Conservation (phyloP, 163 green algal species). For the Chlamydomonas reinhardtii region DNA sequence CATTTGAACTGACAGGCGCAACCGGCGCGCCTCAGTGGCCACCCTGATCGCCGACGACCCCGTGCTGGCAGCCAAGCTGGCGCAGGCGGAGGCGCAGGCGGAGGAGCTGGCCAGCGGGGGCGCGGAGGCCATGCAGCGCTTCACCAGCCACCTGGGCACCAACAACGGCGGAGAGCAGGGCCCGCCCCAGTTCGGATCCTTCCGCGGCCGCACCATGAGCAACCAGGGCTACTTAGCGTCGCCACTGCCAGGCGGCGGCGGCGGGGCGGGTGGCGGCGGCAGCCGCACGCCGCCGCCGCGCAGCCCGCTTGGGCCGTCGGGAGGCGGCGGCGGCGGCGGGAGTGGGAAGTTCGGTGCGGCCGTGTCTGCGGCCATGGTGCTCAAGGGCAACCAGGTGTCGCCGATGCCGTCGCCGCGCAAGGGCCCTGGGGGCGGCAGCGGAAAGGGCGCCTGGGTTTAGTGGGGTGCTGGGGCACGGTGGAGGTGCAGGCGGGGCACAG, state of each 20-base stretch:
- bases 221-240: no score
- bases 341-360: background rate
- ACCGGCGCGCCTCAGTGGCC: constrained; percentile 13
- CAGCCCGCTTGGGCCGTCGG: background rate
- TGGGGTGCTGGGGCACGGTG: background rate
- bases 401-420: background rate
- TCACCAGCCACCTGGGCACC: background rate
- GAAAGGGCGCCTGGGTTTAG: constrained; percentile 7
- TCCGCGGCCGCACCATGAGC: no score
- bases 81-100: constrained; percentile 35
- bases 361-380: background rate
- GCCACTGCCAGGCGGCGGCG: no score
- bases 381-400: background rate
- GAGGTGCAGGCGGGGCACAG: no score
- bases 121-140: background rate
- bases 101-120: constrained; percentile 10
- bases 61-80: constrained; percentile 39
- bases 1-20: no score
- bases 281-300: no score
- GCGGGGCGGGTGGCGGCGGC: no score
- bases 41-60: constrained; percentile 29
- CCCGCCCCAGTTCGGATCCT: no score
- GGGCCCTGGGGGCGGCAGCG: background rate
- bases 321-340: background rate
- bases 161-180: no score